A percentile compares a stretch with the other conserved stretches of the same genome.
Conservation (phyloP, 1,284 basidiomycete species). For the Fomitopsis betulina region DNA sequence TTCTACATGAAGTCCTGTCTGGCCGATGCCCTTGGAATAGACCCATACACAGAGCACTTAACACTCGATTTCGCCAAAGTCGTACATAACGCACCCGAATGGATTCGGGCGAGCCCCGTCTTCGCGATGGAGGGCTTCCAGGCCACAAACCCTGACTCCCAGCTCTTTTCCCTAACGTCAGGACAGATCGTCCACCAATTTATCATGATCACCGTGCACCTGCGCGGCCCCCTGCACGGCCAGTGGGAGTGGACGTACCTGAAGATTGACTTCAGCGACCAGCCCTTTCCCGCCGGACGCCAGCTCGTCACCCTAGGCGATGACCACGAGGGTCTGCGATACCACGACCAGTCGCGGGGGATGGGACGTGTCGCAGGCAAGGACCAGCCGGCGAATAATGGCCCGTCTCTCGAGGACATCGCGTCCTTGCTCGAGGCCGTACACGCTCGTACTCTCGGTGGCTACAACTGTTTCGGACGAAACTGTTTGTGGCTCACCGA, state of each 20-base stretch:
- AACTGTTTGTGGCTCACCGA: constrained; percentile 6
- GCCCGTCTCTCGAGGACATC: constrained; percentile 3
- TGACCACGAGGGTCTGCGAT: not conserved
- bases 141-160: not conserved
- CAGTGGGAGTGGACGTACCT: not conserved
- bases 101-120: not conserved
- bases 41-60: not conserved
- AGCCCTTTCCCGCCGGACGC: not conserved
- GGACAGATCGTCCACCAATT: constrained; percentile 3
- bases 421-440: constrained; percentile 1
- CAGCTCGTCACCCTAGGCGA: not conserved
- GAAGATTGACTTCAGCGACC: not conserved
- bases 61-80: not conserved
- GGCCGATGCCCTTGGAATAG: not conserved
- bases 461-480: constrained; percentile 3
- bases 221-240: not conserved
- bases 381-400: not conserved
- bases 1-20: not conserved
- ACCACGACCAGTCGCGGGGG: not conserved
- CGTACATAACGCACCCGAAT: not conserved
- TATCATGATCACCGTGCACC: not conserved
- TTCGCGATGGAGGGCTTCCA: not conserved
- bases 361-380: not conserved
- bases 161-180: not conserved
- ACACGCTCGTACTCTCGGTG: not conserved